phyloP scores from a whole-genome alignment of 2,329 filamentous ascomycete species.

The Cadophora sp. region DNA sequence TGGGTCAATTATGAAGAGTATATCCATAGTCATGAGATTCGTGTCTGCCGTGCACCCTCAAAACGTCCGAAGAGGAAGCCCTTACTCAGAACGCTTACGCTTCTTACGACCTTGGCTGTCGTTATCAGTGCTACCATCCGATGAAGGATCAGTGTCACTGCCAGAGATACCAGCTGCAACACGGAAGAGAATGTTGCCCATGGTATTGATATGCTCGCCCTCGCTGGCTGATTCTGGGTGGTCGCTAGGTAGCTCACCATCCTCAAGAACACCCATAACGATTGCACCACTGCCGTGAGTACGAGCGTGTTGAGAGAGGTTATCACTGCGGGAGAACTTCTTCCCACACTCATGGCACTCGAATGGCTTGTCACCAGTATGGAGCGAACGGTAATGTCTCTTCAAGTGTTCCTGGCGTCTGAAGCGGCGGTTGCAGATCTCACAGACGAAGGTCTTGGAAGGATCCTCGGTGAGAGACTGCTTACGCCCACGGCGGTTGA shows the following conservation, averaged over 20 bases:
- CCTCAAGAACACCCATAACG: constrained; percentile 86
- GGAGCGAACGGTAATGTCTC: constrained; percentile 96
- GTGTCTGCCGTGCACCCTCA: constrained; percentile 31
- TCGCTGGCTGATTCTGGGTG: constrained; percentile 48
- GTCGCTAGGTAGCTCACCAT: constrained; percentile 62
- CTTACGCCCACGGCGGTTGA: constrained; percentile 95
- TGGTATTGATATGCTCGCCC: constrained; percentile 68
- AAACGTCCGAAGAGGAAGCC: neutral
- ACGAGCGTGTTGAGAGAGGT: constrained; percentile 92
- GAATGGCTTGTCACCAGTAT: constrained; percentile 98
- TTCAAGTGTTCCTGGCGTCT: constrained; percentile 98
- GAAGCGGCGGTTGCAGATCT: constrained; percentile 95
- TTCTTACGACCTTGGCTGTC: constrained; percentile 69
- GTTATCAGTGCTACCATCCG: constrained; percentile 55
- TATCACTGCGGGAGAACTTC: constrained; percentile 98
- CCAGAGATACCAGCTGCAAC: constrained; percentile 76
- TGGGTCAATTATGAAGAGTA: constrained; percentile 38
- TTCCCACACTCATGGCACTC: constrained; percentile 98
- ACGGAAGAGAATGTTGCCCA: constrained; percentile 83
- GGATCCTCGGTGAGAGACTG: constrained; percentile 97
- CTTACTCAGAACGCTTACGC: constrained; percentile 73
- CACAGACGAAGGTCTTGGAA: constrained; percentile 97
- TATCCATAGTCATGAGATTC: constrained; percentile 41
- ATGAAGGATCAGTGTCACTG: constrained; percentile 60
- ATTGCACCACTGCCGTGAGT: constrained; percentile 92